A percentile compares a stretch with the other conserved stretches of the same genome.
Evolutionary conservation across 148 eudicot genomes (phyloP).

Genomic region (Rhododendron simsii): DNA sequence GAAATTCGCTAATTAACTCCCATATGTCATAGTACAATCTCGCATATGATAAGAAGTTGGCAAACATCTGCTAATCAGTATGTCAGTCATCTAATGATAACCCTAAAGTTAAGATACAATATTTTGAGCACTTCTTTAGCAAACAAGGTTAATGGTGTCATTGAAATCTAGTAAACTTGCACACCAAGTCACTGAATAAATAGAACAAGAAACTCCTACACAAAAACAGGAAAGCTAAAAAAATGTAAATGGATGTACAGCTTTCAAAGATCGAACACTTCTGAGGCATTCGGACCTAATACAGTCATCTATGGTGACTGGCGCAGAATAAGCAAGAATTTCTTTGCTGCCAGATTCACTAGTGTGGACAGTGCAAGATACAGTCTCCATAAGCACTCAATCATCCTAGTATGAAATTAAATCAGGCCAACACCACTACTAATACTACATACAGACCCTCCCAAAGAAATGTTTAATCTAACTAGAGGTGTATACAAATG

Average conservation of each 20-base stretch:
- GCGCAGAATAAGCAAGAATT: not conserved
- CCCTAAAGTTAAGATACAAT: not conserved
- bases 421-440: not conserved
- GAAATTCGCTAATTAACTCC: not conserved
- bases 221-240: not conserved
- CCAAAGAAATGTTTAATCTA: not conserved
- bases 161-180: not conserved
- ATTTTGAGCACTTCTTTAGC: not conserved
- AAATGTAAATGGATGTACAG: not conserved
- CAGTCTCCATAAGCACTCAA: not conserved
- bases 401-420: not conserved
- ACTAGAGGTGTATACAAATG: not conserved
- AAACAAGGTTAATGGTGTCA: not conserved
- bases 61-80: not conserved
- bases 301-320: not conserved
- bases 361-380: not conserved
- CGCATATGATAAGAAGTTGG: not conserved
- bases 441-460: not conserved
- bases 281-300: not conserved
- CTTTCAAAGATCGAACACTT: not conserved
- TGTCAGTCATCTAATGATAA: not conserved
- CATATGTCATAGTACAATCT: not conserved
- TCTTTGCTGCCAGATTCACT: not conserved
- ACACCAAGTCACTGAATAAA: not conserved
- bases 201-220: not conserved